These are phyloP conservation scores for Morella rubra DNA, from an alignment of 306 rosid species.

Conservation along the genomic window DNA sequence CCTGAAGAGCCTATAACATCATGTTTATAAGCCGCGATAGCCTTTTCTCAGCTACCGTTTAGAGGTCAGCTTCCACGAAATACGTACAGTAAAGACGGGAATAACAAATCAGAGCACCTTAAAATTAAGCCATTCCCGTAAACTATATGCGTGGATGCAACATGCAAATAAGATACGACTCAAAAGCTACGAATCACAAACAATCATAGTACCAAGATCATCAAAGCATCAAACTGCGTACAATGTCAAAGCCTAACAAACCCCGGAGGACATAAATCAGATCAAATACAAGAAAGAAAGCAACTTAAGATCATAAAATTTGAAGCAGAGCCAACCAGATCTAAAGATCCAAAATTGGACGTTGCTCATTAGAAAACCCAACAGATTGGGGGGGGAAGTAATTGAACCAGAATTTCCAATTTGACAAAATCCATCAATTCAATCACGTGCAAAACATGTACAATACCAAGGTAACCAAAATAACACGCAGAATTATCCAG, in stretches of 20 bases:
- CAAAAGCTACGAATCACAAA: neutral
- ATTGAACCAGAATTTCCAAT: neutral
- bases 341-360: neutral
- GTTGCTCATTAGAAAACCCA: neutral
- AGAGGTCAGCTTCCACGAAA: neutral
- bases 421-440: constrained; percentile 3
- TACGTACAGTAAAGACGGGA: no score
- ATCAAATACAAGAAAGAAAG: neutral
- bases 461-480: neutral
- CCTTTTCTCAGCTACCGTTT: neutral
- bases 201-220: neutral
- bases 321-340: neutral
- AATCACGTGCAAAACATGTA: neutral
- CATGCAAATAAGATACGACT: no score
- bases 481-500: neutral
- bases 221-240: neutral
- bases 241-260: neutral
- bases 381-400: neutral
- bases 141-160: neutral
- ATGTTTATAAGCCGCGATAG: no score
- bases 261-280: neutral
- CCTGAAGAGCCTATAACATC: no score
- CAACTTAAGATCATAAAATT: neutral
- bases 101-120: no score
- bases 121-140: no score